These are phyloP conservation scores for Pezicula rhizophila DNA, from an alignment of 2,329 filamentous ascomycete species.

Conservation along the genomic window DNA sequence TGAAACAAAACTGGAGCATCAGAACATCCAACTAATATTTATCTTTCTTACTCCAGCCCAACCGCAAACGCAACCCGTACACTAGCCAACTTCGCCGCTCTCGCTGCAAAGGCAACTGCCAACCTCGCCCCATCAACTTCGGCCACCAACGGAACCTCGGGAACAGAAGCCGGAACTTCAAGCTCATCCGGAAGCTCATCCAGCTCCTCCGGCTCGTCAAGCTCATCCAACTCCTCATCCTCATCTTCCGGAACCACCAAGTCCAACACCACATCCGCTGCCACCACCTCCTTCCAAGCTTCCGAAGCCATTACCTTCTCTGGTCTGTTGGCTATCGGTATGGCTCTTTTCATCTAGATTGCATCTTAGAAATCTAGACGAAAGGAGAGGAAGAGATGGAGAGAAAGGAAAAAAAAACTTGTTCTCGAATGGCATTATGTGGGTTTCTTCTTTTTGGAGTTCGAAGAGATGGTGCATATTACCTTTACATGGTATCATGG, in stretches of 20 bases:
- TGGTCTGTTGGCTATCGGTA: constrained; percentile 10
- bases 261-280: neutral
- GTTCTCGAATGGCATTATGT: neutral
- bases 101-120: constrained; percentile 32
- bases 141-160: constrained; percentile 8
- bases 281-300: neutral
- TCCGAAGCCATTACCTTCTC: constrained; percentile 3
- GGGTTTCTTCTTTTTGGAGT: too few species aligned
- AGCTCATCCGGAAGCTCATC: constrained; percentile 8
- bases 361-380: neutral
- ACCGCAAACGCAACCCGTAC: constrained; percentile 46
- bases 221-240: constrained; percentile 3
- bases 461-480: too few species aligned
- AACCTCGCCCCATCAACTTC: constrained; percentile 33
- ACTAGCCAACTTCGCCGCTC: constrained; percentile 32
- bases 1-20: constrained; percentile 1
- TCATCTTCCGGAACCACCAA: neutral
- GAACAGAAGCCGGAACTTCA: neutral
- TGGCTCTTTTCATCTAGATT: constrained; percentile 14
- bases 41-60: constrained; percentile 9
- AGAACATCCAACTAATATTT: neutral
- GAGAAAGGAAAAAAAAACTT: neutral
- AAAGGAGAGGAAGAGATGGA: neutral
- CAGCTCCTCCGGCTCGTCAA: too few species aligned
- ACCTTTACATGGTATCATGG: too few species aligned